phyloP scores from a whole-genome alignment of 1,284 basidiomycete genomes.

The Lignosus rhinocerotis region DNA sequence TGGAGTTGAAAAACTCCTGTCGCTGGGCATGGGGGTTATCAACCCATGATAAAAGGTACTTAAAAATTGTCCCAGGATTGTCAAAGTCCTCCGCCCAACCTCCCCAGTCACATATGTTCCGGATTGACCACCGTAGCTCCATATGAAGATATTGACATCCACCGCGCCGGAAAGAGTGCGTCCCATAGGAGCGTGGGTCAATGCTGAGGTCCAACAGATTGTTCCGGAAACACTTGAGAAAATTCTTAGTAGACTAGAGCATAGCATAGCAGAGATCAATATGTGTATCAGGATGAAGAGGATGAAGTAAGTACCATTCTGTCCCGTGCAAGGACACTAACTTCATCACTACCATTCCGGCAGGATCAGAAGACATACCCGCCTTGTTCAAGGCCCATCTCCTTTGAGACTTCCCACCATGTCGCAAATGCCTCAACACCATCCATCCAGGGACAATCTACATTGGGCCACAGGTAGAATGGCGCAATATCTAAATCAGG shows the following conservation, averaged over 20 bases:
- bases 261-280: too few relatives aligned
- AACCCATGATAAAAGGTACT: constrained; percentile 27
- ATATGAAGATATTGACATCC: constrained; percentile 28
- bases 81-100: constrained; percentile 23
- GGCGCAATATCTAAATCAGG: not conserved
- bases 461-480: constrained; percentile 15
- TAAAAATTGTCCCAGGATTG: constrained; percentile 25
- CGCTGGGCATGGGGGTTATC: constrained; percentile 2
- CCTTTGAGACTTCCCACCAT: constrained; percentile 3
- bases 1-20: too few relatives aligned
- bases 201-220: constrained; percentile 26
- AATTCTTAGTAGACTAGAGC: not conserved
- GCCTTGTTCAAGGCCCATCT: too few relatives aligned
- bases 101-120: constrained; percentile 25
- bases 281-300: too few relatives aligned
- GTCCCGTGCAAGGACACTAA: not conserved
- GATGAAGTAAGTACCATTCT: not conserved
- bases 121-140: constrained; percentile 3
- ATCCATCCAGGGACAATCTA: constrained; percentile 14
- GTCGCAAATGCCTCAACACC: constrained; percentile 9
- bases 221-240: constrained; percentile 26
- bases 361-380: too few relatives aligned
- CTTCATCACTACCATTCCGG: not conserved
- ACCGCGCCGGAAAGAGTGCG: constrained; percentile 29
- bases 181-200: constrained; percentile 26